Evolutionary conservation across 441 rosid genomes (phyloP), one percentile per base, ranked within the genome.

Genomic region (Macaranga tanarius): DNA sequence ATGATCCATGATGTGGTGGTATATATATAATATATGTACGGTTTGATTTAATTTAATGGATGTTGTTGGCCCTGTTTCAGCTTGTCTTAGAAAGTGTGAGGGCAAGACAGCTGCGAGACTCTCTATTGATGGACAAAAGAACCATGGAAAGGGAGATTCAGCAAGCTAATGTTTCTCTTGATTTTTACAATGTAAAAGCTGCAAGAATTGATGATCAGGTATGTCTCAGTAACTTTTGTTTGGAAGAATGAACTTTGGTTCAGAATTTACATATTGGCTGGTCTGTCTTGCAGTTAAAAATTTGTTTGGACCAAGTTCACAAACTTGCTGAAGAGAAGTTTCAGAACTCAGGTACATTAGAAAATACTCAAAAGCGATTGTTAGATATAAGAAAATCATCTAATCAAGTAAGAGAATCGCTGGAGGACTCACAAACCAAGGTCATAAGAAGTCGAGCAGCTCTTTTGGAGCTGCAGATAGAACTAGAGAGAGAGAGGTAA

Each of bases 191-290:
- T 74, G 85, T 85, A 76, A 96, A 87, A 83, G 82, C 87, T 66
- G 83, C 81, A 71, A 88, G 91, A 83, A 86, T 96, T 50, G 97
- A 92, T 76, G 97, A 96, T 75, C 98, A 93, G 96, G 99, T 93
- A 82, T 22, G 52, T 75, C 7, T 59, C 34, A 15, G 13, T 12
- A 54, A 28, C 7, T 54, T 74, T 62, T 71, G 28, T 6, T 52
- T 34, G 65, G 17, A 47, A 20, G 44, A 62, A 23, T 63, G 8
- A 38, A 62, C 69, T 54, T 48, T 7, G 26, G 42, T 58, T 19
- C 31, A 50, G 28, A 65, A 62, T 71, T 28, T 62, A 15, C 66
- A 45, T n/a, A 45, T 42, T 67, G 65, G 68, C 59, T 67, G 67
- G 31, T 80, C 12, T 66, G 61, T 51, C 62, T 76, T 86, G 97